Percentiles rank a stretch among this genome's conserved stretches.
Evolutionary conservation across 2,329 filamentous ascomycete genomes (phyloP).

Genomic region (Fusarium gaditjirri): DNA sequence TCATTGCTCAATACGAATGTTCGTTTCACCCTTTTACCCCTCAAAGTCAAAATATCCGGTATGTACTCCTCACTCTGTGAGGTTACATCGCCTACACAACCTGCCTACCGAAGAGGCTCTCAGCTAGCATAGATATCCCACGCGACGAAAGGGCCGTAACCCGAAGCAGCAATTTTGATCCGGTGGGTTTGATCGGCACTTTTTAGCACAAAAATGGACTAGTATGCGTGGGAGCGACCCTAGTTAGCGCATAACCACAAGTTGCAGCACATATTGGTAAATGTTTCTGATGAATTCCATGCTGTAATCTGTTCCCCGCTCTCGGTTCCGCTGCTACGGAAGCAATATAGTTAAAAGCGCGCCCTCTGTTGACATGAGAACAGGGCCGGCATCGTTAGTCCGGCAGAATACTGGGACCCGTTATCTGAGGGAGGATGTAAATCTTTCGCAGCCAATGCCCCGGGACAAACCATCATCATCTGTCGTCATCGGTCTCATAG

Average conservation of each 20-base stretch:
- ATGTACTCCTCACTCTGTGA: neutral
- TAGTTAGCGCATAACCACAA: no score
- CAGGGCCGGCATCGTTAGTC: neutral
- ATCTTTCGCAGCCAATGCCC: neutral
- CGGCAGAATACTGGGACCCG: accelerated
- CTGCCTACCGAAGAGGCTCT: neutral
- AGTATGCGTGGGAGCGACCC: no score
- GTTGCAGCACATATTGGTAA: neutral
- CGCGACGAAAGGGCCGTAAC: neutral
- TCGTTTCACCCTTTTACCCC: accelerated
- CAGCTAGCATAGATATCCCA: neutral
- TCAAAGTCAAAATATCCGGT: neutral
- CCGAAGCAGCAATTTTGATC: neutral
- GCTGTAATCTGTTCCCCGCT: no score
- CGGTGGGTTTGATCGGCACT: neutral
- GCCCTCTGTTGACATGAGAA: neutral
- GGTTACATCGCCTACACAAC: neutral
- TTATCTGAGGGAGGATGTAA: neutral
- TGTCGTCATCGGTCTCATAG: accelerated
- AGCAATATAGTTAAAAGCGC: neutral
- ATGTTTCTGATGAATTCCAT: neutral
- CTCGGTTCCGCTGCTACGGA: neutral
- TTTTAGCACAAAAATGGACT: accelerated
- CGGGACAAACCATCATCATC: accelerated
- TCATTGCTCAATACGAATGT: accelerated